Evolutionary conservation across 2,329 filamentous ascomycete genomes (phyloP).

Genomic region (Monosporascus sp.): DNA sequence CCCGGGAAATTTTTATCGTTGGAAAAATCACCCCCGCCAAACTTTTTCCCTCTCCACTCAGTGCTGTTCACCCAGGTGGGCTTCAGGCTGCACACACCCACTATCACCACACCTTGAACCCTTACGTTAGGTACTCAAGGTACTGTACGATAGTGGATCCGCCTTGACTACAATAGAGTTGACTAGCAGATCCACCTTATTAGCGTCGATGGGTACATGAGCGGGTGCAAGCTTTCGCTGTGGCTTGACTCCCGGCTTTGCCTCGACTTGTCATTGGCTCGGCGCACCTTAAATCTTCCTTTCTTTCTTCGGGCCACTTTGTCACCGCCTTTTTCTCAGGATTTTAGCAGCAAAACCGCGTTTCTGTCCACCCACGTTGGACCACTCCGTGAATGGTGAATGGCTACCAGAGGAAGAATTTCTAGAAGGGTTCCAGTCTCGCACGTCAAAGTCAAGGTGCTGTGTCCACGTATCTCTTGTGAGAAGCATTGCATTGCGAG

Average conservation of each 20-base stretch:
- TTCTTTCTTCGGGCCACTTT: slow-evolving; percentile 10
- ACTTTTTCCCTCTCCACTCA: slow-evolving; percentile 17
- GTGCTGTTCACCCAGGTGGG: not conserved
- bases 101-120: no score
- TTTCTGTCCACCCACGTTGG: slow-evolving; percentile 1
- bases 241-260: not conserved
- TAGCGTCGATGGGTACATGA: no score
- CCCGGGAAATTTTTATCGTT: slow-evolving; percentile 22
- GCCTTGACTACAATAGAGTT: not conserved
- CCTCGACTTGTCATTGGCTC: slow-evolving; percentile 19
- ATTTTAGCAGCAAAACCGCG: not conserved
- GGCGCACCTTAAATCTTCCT: slow-evolving; percentile 3
- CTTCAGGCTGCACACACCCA: not conserved
- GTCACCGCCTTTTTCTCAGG: slow-evolving; percentile 25
- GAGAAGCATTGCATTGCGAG: no score
- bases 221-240: not conserved
- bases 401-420: no score
- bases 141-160: not conserved
- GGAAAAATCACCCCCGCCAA: slow-evolving; percentile 17
- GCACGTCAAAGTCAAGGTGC: no score
- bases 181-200: not conserved
- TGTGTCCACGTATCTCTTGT: no score
- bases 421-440: no score
- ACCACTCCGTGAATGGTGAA: slow-evolving; percentile 3
- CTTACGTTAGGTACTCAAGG: not conserved